Evolutionary conservation across 2,329 filamentous ascomycete species (phyloP), one percentile per base, ranked within the genome.

Genomic region (Epichloe amarillans): DNA sequence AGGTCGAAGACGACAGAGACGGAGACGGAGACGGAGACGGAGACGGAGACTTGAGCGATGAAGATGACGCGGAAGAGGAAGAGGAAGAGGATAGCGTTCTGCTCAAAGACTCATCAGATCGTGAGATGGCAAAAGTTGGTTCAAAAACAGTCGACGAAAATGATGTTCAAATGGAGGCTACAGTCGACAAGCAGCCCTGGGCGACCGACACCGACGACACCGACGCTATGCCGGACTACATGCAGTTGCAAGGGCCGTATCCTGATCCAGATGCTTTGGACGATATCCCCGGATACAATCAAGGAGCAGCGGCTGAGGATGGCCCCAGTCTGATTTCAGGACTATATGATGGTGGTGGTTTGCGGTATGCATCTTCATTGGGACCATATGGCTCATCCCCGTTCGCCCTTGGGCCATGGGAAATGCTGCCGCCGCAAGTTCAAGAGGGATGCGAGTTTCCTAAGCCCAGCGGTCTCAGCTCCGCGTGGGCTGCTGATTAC

Each of bases 81-180:
- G 62, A 65, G 2, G 64, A 64, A 21, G 67, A 69, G 3, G 63
- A 68, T 26, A 65, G 63, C 3, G 56, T 66, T 33, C 41, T 62
- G 1, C 56, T 68, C 10, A 64, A 66, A 5, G 66, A 71, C 39
- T 49, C 64, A 2, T 51, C 52, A 14, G 60, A 61, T 21, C 55
- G 59, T 10, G 58, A 62, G 3, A 38, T 26, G 4, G 23, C 8
- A 7, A n/a, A 36, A n/a, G 11, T 12, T 19, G 38, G 12, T n/a
- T 26, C 11, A 11, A 40, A 49, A 26, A 10, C 35, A 21, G 11
- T 19, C 8, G 15, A 39, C 14, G 54, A 57, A 12, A 38, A 54
- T 23, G 52, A 54, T 6, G 51, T 49, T 14, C 45, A 43, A 49
- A 44, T 44, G n/a, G 53, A 56, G 46, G 50, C 42, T 50, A 12